A percentile compares a stretch with the other conserved stretches of the same genome.
Evolutionary conservation across 2,329 filamentous ascomycete species (phyloP).

Genomic region (Aspergillus thermomutatus): DNA sequence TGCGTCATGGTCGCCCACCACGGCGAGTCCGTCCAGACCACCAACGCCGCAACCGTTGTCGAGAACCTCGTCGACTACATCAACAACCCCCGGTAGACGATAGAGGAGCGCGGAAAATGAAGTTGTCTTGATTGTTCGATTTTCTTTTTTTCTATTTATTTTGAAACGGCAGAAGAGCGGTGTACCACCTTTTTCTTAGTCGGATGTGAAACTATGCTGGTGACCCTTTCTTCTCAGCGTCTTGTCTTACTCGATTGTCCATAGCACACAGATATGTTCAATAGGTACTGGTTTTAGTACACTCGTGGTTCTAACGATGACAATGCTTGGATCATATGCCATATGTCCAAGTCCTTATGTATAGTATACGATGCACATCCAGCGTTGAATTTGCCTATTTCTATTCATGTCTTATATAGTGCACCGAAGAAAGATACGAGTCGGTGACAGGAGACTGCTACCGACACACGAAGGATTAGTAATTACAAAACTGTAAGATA

Average conservation of each 20-base stretch:
- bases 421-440: background rate
- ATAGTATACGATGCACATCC: background rate
- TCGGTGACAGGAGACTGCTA: background rate
- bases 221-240: background rate
- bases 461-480: slow-evolving; percentile 4
- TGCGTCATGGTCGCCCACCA: slow-evolving; percentile 89
- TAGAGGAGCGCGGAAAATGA: slow-evolving; percentile 19
- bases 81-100: slow-evolving; percentile 65
- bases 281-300: slow-evolving; percentile 5
- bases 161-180: background rate
- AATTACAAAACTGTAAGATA: slow-evolving; percentile 9
- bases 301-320: background rate
- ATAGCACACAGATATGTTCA: slow-evolving; percentile 20
- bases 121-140: slow-evolving; percentile 4
- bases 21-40: slow-evolving; percentile 67
- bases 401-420: background rate
- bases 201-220: background rate
- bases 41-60: slow-evolving; percentile 73
- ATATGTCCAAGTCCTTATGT: no score
- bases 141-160: background rate
- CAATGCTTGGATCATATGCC: background rate
- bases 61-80: slow-evolving; percentile 85
- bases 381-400: background rate
- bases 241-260: background rate
- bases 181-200: background rate